Base-by-base conservation (phyloP, 495 filamentous ascomycete species). In the Penicillium silybi region DNA sequence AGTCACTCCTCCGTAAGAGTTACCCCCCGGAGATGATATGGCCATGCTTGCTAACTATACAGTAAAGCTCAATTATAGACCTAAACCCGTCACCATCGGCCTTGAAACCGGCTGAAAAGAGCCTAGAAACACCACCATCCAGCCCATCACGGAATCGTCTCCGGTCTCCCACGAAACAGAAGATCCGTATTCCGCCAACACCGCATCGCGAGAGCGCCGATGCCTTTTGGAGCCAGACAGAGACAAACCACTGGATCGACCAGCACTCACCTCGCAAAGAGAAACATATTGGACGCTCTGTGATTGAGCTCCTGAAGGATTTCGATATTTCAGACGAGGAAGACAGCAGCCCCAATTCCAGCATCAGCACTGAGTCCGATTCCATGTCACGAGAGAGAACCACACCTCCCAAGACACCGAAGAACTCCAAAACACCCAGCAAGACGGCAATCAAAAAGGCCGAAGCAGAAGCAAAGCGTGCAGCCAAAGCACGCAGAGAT, bases 191-290 rank as follows among this genome's bases (percentile, higher is more conserved):
- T 26, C 81, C 81, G 27, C 70, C 75, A 2, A 76, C 77, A 3
- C 79, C 80, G 0, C 79, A 88, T 61, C 80, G 84, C 40, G 84
- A 85, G 39, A 86, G 78, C 46, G 77, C 83, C 22, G 90, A 93
- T 58, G 80, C 80, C 11, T 95, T 96, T 68, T 96, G 92, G 92
- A 79, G 76, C 48, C 80, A 85, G 52, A 85, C 85, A 23, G 68
- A 80, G 11, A 82, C 88, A 53, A 88, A 92, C 67, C 80, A 82
- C 48, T 96, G 89, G 90, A 85, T 90, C 56, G 89, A 95, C 53
- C 68, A 86, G 50, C 83, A 91, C 66, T 88, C 88, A 6, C 84
- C 87, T 0, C 70, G 73, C 26, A 90, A 89, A 53, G 62, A 70
- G n/a, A 61, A 48, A 35, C 20, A 49, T 39, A 10, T 38, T 17